Conservation (phyloP, 2,329 filamentous ascomycete genomes). For the Cladosporium sp. region DNA sequence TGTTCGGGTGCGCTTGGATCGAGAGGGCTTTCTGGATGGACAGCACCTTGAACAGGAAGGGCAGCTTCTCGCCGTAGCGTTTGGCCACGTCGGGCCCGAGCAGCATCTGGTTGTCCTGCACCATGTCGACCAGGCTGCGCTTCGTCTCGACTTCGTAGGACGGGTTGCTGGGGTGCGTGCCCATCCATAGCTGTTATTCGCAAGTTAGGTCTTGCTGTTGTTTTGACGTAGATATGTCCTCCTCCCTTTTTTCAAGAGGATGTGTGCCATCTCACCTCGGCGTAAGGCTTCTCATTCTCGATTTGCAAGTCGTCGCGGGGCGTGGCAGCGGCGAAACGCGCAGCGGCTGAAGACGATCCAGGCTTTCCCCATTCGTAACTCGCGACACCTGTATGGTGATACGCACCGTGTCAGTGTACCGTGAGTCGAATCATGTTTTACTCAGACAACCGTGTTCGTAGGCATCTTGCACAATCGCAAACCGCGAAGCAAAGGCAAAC, state of each 20-base stretch:
- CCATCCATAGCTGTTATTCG: slow-evolving; percentile 89
- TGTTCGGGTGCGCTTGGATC: slow-evolving; percentile 76
- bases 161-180: slow-evolving; percentile 91
- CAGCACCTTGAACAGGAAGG: slow-evolving; percentile 96
- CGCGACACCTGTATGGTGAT: slow-evolving; percentile 71
- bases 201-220: slow-evolving; percentile 21
- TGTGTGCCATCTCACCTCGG: slow-evolving; percentile 60
- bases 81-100: slow-evolving; percentile 69
- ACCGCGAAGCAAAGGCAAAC: too few species aligned
- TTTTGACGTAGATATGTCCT: neutral
- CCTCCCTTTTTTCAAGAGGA: neutral
- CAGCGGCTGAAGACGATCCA: slow-evolving; percentile 80
- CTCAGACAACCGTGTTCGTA: neutral
- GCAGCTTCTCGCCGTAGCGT: slow-evolving; percentile 74
- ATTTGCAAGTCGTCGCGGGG: slow-evolving; percentile 70
- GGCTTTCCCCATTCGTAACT: slow-evolving; percentile 99
- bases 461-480: neutral
- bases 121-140: slow-evolving; percentile 79
- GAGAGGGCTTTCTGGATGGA: slow-evolving; percentile 94
- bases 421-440: neutral
- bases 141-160: slow-evolving; percentile 84
- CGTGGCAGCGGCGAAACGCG: slow-evolving; percentile 83
- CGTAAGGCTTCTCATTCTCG: slow-evolving; percentile 85
- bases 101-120: slow-evolving; percentile 80
- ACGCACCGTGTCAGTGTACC: slow-evolving; percentile 21